A percentile compares a stretch with the other conserved stretches of the same genome.
These are phyloP conservation scores for Actinomucor elegans DNA, from an alignment of 371 early-diverging fungal species.

Conservation along the genomic window DNA sequence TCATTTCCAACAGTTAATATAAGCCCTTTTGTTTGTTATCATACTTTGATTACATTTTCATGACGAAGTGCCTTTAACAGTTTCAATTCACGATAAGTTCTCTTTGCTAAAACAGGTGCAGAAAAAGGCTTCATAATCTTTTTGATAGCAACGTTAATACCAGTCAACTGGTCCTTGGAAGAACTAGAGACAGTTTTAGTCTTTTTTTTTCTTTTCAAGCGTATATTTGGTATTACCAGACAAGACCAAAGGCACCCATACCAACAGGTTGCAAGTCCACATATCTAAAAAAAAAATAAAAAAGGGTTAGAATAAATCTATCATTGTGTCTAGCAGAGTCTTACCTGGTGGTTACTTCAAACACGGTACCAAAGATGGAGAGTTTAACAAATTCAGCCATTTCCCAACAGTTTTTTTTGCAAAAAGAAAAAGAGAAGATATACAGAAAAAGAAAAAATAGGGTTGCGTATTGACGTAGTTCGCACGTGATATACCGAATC, in stretches of 20 bases:
- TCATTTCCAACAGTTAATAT: background rate
- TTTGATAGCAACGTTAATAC: slow-evolving; percentile 87
- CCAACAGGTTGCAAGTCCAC: slow-evolving; percentile 91
- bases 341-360: slow-evolving; percentile 89
- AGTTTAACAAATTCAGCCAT: slow-evolving; percentile 86
- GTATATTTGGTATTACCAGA: slow-evolving; percentile 86
- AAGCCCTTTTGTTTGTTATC: background rate
- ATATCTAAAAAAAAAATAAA: slow-evolving; percentile 69
- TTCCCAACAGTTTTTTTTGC: background rate
- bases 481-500: too few relatives aligned
- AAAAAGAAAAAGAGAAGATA: background rate
- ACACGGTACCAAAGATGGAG: slow-evolving; percentile 90
- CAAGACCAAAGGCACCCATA: slow-evolving; percentile 96
- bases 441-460: background rate
- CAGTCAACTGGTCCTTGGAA: slow-evolving; percentile 81
- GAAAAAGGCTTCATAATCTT: slow-evolving; percentile 94
- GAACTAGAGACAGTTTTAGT: slow-evolving; percentile 57
- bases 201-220: background rate
- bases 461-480: too few relatives aligned
- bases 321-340: too few relatives aligned
- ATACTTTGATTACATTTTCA: slow-evolving; percentile 65
- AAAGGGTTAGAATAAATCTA: too few relatives aligned
- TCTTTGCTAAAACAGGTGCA: slow-evolving; percentile 87
- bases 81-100: slow-evolving; percentile 92
- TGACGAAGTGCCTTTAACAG: slow-evolving; percentile 87